A percentile compares a stretch with the other conserved stretches of the same genome.
Evolutionary conservation across 306 rosid genomes (phyloP).

Genomic region (Citrullus colocynthis): DNA sequence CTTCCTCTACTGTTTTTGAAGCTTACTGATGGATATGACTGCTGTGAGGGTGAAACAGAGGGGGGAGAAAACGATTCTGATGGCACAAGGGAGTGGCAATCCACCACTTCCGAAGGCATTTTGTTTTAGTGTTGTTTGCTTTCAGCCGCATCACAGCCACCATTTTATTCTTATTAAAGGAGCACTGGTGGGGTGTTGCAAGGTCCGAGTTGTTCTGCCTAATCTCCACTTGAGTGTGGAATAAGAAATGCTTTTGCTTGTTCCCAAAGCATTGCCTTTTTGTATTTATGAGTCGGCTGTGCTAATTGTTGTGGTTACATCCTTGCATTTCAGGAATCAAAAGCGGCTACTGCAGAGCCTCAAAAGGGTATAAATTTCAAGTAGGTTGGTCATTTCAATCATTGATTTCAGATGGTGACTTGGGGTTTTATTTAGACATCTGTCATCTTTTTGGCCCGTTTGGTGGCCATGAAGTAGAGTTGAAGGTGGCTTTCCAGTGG

Average conservation of each 20-base stretch:
- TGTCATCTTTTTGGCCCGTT: constrained; percentile 12
- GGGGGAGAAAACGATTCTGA: constrained; percentile 31
- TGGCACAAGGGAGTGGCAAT: constrained; percentile 31
- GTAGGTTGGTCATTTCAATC: constrained; percentile 14
- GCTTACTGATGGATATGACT: constrained; percentile 18
- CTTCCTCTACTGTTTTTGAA: constrained; percentile 23
- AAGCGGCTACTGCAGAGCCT: neutral
- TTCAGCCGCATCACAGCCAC: constrained; percentile 15
- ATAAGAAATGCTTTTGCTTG: constrained; percentile 63
- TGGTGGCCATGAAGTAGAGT: constrained; percentile 39
- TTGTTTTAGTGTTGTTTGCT: constrained; percentile 10
- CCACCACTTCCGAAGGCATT: constrained; percentile 62
- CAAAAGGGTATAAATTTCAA: neutral
- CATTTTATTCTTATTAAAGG: constrained; percentile 17
- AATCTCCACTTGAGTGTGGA: constrained; percentile 40
- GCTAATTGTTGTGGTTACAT: constrained; percentile 23
- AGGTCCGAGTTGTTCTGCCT: constrained; percentile 19
- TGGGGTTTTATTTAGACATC: constrained; percentile 3
- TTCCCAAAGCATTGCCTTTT: constrained; percentile 35
- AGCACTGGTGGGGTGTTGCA: constrained; percentile 14
- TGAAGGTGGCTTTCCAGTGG: constrained; percentile 35
- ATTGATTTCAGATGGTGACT: constrained; percentile 24
- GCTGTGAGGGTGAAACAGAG: constrained; percentile 18
- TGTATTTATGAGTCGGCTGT: constrained; percentile 6
- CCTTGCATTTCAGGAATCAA: constrained; percentile 7